Percentiles rank a stretch among this genome's conserved stretches.
phyloP scores from a whole-genome alignment of 2,329 filamentous ascomycete species.

The Tolypocladium endophyticum region DNA sequence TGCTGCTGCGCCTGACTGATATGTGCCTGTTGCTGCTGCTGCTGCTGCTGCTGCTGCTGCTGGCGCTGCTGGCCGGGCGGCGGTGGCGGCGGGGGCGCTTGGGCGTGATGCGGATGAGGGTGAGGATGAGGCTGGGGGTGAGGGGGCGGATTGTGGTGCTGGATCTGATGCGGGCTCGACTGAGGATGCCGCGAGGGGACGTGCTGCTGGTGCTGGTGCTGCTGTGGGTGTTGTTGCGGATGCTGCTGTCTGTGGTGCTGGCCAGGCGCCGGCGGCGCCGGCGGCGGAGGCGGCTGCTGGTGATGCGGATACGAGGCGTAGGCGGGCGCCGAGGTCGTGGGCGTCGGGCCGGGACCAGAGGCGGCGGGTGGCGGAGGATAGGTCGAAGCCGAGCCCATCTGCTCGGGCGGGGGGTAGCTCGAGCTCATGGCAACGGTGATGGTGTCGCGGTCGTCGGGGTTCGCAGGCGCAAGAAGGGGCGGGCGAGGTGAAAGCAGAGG shows the following conservation, averaged over 20 bases:
- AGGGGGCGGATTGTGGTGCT: conserved; percentile 1
- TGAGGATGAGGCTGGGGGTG: conserved; percentile 12
- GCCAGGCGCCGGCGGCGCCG: no score
- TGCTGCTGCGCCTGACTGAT: conserved; percentile 5
- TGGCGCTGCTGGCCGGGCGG: conserved; percentile 1
- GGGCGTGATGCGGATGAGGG: conserved; percentile 4
- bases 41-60: neutral
- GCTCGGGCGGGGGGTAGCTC: conserved; percentile 19
- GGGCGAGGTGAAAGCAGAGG: neutral
- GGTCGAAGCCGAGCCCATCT: conserved; percentile 14
- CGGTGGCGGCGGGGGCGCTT: conserved; percentile 1
- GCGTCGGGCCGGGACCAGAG: conserved; percentile 7
- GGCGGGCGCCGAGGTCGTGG: conserved; percentile 3
- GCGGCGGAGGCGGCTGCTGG: conserved; percentile 7
- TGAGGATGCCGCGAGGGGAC: conserved; percentile 6
- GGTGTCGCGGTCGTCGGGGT: neutral
- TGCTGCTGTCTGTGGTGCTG: conserved; percentile 1
- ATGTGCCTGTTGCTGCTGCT: neutral
- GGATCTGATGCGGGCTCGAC: conserved; percentile 8
- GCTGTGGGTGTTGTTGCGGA: conserved; percentile 7
- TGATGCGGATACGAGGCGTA: conserved; percentile 11
- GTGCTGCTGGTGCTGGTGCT: conserved; percentile 3
- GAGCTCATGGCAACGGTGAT: conserved; percentile 16
- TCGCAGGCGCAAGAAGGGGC: neutral
- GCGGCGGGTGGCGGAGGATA: conserved; percentile 14